phyloP scores from a whole-genome alignment of 225 moss, liverwort and hornwort species.

The Straminergon stramineum region DNA sequence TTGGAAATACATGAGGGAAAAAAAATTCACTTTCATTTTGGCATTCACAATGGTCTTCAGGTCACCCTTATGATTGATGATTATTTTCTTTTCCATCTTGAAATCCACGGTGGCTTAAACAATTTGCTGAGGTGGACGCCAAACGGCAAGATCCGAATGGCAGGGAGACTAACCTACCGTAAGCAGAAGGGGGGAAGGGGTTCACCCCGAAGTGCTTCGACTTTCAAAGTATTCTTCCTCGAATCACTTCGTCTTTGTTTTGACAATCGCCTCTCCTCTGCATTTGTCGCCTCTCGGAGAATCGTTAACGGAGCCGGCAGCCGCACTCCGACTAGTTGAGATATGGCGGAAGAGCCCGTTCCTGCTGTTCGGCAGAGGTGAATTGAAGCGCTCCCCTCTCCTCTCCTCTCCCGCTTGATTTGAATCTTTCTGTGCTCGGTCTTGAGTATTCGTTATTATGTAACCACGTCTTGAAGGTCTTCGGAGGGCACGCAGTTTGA shows the following conservation, averaged over 20 bases:
- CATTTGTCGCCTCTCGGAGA: neutral
- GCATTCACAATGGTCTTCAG: neutral
- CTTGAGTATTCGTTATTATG: neutral
- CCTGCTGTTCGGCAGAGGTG: conserved; percentile 24
- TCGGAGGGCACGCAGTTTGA: neutral
- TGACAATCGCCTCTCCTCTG: neutral
- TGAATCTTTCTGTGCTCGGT: neutral
- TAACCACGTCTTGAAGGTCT: neutral
- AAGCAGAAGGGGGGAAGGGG: neutral
- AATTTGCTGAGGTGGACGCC: neutral
- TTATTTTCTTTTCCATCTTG: neutral
- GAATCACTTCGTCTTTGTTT: too few relatives aligned
- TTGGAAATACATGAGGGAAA: too few relatives aligned
- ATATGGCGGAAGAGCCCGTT: conserved; percentile 21
- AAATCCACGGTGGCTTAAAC: neutral
- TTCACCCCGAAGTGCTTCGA: neutral
- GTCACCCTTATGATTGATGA: neutral
- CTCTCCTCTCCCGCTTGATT: neutral
- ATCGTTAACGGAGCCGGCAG: neutral
- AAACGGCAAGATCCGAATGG: neutral
- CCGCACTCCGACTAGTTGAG: neutral
- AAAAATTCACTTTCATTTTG: neutral
- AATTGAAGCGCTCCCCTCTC: neutral
- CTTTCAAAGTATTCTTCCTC: neutral
- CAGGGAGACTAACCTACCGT: neutral